Conservation (phyloP, 169 alveolate species). For the Plasmodium fragile region DNA sequence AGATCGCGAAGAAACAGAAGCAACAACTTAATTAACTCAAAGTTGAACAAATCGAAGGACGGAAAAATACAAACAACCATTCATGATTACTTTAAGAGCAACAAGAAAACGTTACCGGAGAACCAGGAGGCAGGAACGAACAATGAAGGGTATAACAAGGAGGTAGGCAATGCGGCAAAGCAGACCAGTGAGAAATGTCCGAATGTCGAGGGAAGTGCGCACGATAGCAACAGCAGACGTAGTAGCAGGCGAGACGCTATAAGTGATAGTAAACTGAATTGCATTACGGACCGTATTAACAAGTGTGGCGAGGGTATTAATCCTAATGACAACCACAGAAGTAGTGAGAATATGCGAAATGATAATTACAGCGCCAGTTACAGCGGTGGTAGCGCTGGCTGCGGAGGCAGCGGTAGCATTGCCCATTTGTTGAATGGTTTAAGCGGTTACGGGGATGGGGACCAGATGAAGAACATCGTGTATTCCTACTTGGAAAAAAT, state of each 20-base stretch:
- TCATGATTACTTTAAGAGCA: slow-evolving; percentile 35
- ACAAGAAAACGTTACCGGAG: not conserved
- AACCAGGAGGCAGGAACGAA: not conserved
- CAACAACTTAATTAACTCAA: not conserved
- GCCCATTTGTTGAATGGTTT: not conserved
- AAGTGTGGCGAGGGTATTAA: not conserved
- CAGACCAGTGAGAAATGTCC: not conserved
- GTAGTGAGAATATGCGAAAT: not conserved
- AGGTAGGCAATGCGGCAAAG: not conserved
- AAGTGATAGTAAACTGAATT: not conserved
- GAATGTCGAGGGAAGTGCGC: not conserved
- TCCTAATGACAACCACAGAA: not conserved
- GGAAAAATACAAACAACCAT: slow-evolving; percentile 32
- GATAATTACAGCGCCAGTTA: not conserved
- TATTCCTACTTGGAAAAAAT: slow-evolving; percentile 17
- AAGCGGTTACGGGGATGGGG: not conserved
- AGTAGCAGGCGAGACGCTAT: not conserved
- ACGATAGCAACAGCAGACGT: not conserved
- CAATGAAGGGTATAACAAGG: not conserved
- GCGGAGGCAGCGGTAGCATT: not conserved
- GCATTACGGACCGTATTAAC: not conserved
- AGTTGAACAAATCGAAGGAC: not conserved
- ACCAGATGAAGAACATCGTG: not conserved
- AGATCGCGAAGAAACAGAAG: not conserved
- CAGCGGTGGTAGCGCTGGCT: not conserved